phyloP scores from a whole-genome alignment of 495 filamentous ascomycete species.

The Aspergillus carlsbadensis region DNA sequence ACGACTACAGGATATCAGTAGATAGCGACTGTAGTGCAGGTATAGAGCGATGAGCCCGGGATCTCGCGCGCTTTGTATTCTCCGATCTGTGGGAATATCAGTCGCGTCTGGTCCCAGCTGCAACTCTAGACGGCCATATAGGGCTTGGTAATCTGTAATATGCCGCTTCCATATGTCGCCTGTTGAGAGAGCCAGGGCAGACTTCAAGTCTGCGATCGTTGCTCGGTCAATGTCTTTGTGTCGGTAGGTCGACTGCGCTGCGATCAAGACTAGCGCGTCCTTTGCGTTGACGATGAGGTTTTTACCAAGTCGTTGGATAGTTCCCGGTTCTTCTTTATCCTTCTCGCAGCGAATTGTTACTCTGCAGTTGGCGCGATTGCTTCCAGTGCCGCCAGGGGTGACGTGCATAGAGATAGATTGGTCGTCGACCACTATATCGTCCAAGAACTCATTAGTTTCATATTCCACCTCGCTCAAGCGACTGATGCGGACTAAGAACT shows the following conservation, averaged over 20 bases:
- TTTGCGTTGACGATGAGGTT: constrained; percentile 29
- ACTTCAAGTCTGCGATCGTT: constrained; percentile 23
- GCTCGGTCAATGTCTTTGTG: constrained; percentile 24
- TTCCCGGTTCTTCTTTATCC: constrained; percentile 23
- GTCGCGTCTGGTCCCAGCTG: constrained; percentile 21
- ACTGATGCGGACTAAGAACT: constrained; percentile 29
- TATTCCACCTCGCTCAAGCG: constrained; percentile 38
- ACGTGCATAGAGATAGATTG: constrained; percentile 37
- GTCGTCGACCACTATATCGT: constrained; percentile 26
- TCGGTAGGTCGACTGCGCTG: constrained; percentile 42
- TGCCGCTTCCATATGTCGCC: constrained; percentile 27
- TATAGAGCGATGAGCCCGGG: constrained; percentile 41
- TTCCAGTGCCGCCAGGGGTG: constrained; percentile 36
- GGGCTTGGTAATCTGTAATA: constrained; percentile 30
- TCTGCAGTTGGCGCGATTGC: constrained; percentile 34
- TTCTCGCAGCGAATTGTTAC: constrained; percentile 24
- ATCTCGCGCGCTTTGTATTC: constrained; percentile 28
- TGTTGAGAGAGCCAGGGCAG: constrained; percentile 20
- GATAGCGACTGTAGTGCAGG: constrained; percentile 49
- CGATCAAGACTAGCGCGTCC: constrained; percentile 36
- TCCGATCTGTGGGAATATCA: constrained; percentile 31
- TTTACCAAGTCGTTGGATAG: constrained; percentile 25
- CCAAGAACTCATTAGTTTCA: constrained; percentile 42
- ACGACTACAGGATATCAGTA: constrained; percentile 46
- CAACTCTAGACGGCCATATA: constrained; percentile 35